These are phyloP conservation scores for Pythium dissotocum DNA, from an alignment of 352 stramenopile species.

Conservation along the genomic window DNA sequence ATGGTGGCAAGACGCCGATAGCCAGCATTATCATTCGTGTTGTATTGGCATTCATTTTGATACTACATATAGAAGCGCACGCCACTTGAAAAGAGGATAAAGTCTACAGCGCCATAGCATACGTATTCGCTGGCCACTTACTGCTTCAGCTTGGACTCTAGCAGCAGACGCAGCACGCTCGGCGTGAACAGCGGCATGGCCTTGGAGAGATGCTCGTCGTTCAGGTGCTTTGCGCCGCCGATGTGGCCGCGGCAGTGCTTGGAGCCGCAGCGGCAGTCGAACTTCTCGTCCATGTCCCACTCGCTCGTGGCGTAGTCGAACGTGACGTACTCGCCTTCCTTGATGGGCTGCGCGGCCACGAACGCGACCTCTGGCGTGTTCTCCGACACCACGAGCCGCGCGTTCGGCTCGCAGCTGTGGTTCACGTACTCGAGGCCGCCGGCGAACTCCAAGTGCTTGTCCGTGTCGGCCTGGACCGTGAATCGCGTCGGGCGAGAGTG, in stretches of 20 bases:
- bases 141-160: slow-evolving; percentile 51
- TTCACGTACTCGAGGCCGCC: slow-evolving; percentile 88
- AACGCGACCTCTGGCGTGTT: slow-evolving; percentile 73
- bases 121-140: background rate
- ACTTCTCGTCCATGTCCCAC: slow-evolving; percentile 93
- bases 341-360: slow-evolving; percentile 73
- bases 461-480: slow-evolving; percentile 74
- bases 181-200: slow-evolving; percentile 72
- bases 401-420: slow-evolving; percentile 87
- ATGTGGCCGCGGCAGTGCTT: slow-evolving; percentile 66
- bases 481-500: slow-evolving; percentile 75
- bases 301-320: slow-evolving; percentile 91
- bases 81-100: background rate
- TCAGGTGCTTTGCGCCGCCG: slow-evolving; percentile 80
- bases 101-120: background rate
- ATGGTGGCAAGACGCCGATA: background rate
- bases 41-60: background rate
- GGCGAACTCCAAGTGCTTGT: slow-evolving; percentile 84
- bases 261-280: slow-evolving; percentile 79
- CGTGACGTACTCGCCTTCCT: slow-evolving; percentile 70
- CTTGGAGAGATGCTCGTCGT: slow-evolving; percentile 46
- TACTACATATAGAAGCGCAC: background rate
- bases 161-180: slow-evolving; percentile 66
- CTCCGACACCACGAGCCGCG: slow-evolving; percentile 75
- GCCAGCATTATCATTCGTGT: background rate